Evolutionary conservation across 257 asterid genomes (phyloP), one percentile per base, ranked within the genome.

Genomic region (Fraxinus quadrangulata): DNA sequence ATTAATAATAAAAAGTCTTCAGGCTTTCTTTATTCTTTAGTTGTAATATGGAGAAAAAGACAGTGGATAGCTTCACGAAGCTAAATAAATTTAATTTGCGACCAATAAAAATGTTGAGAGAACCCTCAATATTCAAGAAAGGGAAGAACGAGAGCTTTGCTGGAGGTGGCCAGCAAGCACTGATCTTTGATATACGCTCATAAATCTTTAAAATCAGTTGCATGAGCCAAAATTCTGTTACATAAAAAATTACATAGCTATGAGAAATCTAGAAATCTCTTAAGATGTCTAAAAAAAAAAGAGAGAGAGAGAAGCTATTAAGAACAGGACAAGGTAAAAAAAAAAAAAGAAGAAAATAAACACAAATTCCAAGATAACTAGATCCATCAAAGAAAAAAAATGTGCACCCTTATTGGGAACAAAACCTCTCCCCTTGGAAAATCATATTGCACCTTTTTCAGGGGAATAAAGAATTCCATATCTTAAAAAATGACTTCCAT

Each of bases 201-300:
- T 17, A 40, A 40, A 21, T 73, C 77, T 14, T 59, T 30, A 59
- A 47, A 12, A 54, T 77, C 17, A 51, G 76, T 24, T 51, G 76
- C 67, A 37, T 9, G 33, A 70, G 68, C 30, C 5, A 67, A 71
- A 65, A 16, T 11, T 1, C 19, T 24, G 31, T 61, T 69, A 70
- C 26, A 66, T 26, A 0, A 56, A 6, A 56, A 11, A 24, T 63
- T 63, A 26, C 3, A 7, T 63, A 63, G 19, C 69, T 63, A 24
- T 9, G 67, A 61, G 33, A 61, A 63, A 63, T 26, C 36, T 63
- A 63, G 68, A 12, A 24, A 61, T 16, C 7, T 61, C 33, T 6
- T 61, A 8, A 8, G 13, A 39, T 9, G 11, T 39, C 14, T 26
- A 26, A 26, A 26, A 26, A 26, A 26, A 26, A 26, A 39, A 8